Evolutionary conservation across 2,329 filamentous ascomycete genomes (phyloP).

Genomic region (Aaosphaeria pasadenensis): DNA sequence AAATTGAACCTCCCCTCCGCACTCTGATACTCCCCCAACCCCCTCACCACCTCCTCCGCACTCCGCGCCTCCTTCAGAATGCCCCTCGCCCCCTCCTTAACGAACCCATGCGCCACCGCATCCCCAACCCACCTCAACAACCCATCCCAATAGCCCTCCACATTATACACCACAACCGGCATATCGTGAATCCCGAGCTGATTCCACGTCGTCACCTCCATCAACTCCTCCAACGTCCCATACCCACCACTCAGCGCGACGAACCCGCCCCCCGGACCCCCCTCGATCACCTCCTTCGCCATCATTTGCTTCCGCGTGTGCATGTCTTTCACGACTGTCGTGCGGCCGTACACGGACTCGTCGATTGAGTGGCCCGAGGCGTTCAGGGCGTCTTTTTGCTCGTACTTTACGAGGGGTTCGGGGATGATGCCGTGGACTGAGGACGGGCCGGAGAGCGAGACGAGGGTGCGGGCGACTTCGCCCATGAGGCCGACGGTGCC

Average conservation of each 20-base stretch:
- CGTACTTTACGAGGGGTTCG: constrained; percentile 74
- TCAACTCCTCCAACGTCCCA: constrained; percentile 93
- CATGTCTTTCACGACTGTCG: constrained; percentile 92
- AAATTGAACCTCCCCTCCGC: constrained; percentile 74
- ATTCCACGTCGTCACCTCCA: constrained; percentile 91
- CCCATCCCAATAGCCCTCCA: constrained; percentile 90
- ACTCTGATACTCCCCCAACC: constrained; percentile 71
- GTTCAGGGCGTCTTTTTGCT: constrained; percentile 56
- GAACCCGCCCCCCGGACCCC: constrained; percentile 82
- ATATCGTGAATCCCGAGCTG: constrained; percentile 88
- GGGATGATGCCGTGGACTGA: constrained; percentile 94
- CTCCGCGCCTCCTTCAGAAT: constrained; percentile 77
- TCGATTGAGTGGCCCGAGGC: constrained; percentile 50
- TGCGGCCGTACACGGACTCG: constrained; percentile 69
- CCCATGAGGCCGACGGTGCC: constrained; percentile 96
- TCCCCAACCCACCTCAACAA: constrained; percentile 77
- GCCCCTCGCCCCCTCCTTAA: constrained; percentile 64
- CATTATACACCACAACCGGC: constrained; percentile 74
- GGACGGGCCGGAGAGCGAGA: constrained; percentile 74
- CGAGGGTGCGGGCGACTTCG: constrained; percentile 82
- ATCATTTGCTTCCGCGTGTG: constrained; percentile 93
- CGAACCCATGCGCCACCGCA: constrained; percentile 73
- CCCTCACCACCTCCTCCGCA: constrained; percentile 68
- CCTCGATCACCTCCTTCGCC: constrained; percentile 80
- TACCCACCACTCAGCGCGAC: constrained; percentile 86